Base-by-base conservation (phyloP, 768 basidiomycete species). In the Boletus huronensis region DNA sequence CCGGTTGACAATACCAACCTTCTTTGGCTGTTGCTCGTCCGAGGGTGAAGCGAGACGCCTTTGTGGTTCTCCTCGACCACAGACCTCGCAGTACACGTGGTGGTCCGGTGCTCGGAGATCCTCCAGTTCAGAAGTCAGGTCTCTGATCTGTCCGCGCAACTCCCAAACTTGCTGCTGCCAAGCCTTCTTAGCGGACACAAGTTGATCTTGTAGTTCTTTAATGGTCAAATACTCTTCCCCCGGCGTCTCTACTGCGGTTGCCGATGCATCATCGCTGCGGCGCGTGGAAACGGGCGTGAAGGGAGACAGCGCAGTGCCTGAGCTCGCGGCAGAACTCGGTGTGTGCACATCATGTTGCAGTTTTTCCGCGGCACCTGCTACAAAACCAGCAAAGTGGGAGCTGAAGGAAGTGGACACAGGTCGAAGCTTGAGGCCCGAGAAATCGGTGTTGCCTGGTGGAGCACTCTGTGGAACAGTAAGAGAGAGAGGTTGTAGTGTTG, bases 131-230 rank as follows among this genome's bases (percentile, higher is more conserved):
- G 79, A 75, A 58, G 87, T 84, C 53, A 93, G 73, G 65, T 86
- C 84, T 45, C 80, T 80, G 42, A 92, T 79, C 65, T 88, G 86
- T 13, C 81, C 79, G 64, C 88, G 88, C 48, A 92, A 72, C 63
- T 90, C 89, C 84, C 80, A 83, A 48, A 90, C 79, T 54, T 87
- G 84, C 53, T 76, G 79, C 62, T 88, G 85, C 85, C 86, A 90
- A 21, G 79, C 80, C 58, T 79, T 77, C 50, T 84, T 82, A 25
- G 83, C 71, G 9, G 75, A 73, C 35, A 71, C 63, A 35, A 90
- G 73, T 65, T 88, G 82, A 31, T 87, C 82, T 62, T 84, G 87
- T 34, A 88, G 69, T 19, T 76, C 71, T 55, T 76, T 75, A 36
- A 87, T 74, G 29, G 79, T 68, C 23, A 75, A 59, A 42, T 76